phyloP scores from a whole-genome alignment of 352 stramenopile species.

The Phytophthora ohioensis region DNA sequence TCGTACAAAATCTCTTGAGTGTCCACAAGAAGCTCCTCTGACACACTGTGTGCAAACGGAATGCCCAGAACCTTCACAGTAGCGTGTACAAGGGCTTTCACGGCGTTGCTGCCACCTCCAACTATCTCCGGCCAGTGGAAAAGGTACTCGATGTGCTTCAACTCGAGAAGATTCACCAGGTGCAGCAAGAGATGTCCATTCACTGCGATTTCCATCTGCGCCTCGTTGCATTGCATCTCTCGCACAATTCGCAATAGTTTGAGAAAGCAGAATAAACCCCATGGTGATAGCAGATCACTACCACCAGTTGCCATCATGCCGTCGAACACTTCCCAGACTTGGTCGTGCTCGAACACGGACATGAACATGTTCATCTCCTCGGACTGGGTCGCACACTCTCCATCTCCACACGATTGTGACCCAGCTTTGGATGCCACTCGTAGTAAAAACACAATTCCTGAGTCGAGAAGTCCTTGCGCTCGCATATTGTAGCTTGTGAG shows the following conservation, averaged over 20 bases:
- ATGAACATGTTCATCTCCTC: constrained; percentile 54
- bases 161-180: constrained; percentile 65
- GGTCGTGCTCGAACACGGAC: constrained; percentile 47
- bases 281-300: constrained; percentile 78
- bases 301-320: constrained; percentile 60
- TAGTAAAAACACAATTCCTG: constrained; percentile 70
- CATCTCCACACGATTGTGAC: constrained; percentile 27
- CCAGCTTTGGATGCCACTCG: constrained; percentile 66
- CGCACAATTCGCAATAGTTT: constrained; percentile 80
- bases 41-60: constrained; percentile 73
- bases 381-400: constrained; percentile 8
- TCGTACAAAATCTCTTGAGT: constrained; percentile 84
- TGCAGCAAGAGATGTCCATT: constrained; percentile 68
- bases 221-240: constrained; percentile 65
- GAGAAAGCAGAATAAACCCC: constrained; percentile 86
- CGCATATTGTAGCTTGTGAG: constrained; percentile 76
- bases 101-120: constrained; percentile 80
- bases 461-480: constrained; percentile 70
- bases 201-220: constrained; percentile 53
- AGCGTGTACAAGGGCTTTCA: constrained; percentile 83
- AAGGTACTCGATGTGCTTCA: constrained; percentile 68
- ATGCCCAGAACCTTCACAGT: constrained; percentile 89
- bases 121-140: constrained; percentile 81
- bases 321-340: constrained; percentile 62
- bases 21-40: constrained; percentile 69